These are phyloP conservation scores for Monoraphidium neglectum DNA, from an alignment of 139 green algal species.

Conservation along the genomic window DNA sequence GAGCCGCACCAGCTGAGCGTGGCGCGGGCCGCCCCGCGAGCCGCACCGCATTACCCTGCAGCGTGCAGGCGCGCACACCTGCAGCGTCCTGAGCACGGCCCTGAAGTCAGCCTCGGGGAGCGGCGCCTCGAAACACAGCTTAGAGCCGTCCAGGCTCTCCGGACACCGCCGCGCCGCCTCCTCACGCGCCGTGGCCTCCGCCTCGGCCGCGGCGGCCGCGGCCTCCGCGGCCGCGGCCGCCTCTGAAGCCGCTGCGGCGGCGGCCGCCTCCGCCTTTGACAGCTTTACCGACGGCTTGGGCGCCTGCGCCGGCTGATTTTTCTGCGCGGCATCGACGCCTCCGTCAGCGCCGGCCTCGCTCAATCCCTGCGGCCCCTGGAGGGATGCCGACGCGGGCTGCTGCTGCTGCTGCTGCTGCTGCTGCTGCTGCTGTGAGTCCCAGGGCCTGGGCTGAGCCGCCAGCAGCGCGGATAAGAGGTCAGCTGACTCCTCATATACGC, in stretches of 20 bases:
- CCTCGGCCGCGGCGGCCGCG: slow-evolving; percentile 7
- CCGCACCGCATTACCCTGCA: too few relatives aligned
- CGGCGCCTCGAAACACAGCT: slow-evolving; percentile 15
- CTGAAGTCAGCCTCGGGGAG: slow-evolving; percentile 27
- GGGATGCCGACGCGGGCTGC: too few relatives aligned
- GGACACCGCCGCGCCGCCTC: slow-evolving; percentile 10
- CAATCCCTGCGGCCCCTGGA: too few relatives aligned
- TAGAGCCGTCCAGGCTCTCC: neutral
- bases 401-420: too few relatives aligned
- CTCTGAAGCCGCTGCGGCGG: slow-evolving; percentile 9
- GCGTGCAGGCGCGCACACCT: slow-evolving; percentile 16
- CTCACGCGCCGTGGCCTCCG: neutral
- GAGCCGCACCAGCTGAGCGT: neutral
- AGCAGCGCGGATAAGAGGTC: too few relatives aligned
- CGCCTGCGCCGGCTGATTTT: too few relatives aligned
- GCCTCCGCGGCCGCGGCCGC: neutral
- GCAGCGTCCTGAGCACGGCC: slow-evolving; percentile 11
- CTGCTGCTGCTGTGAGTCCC: too few relatives aligned
- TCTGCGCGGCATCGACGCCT: too few relatives aligned
- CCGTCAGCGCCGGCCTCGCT: too few relatives aligned
- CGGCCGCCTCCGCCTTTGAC: neutral
- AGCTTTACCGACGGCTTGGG: too few relatives aligned
- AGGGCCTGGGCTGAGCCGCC: too few relatives aligned
- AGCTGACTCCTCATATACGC: too few relatives aligned
- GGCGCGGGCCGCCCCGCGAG: neutral